Evolutionary conservation across 2,329 filamentous ascomycete genomes (phyloP).

Genomic region (Aphanoascus verrucosus): DNA sequence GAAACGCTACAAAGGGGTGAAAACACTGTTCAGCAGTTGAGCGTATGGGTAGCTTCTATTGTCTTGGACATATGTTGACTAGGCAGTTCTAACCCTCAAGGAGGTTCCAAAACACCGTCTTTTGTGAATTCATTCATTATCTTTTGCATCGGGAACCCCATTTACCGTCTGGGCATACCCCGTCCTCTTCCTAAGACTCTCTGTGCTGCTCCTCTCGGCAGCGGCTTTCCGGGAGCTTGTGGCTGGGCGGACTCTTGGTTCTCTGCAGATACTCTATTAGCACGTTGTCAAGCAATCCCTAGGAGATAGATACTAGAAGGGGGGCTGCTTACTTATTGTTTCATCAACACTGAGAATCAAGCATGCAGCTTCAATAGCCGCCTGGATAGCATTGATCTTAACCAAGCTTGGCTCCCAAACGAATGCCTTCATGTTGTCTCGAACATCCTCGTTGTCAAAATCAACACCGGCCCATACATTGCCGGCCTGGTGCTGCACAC

Average conservation of each 20-base stretch:
- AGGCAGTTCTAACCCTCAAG: not conserved
- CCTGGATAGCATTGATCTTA: constrained; percentile 95
- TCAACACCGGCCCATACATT: constrained; percentile 93
- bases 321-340: constrained; percentile 63
- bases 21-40: not conserved
- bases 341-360: constrained; percentile 94
- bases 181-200: constrained; percentile 73
- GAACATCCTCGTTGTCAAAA: constrained; percentile 80
- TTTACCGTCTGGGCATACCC: constrained; percentile 76
- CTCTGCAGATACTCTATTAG: constrained; percentile 32
- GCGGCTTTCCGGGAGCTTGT: constrained; percentile 63
- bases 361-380: constrained; percentile 88
- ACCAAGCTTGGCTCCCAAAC: constrained; percentile 96
- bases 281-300: not conserved
- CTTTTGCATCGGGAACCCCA: not conserved
- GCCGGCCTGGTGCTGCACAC: constrained; percentile 91
- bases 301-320: not conserved
- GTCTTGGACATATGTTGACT: not conserved
- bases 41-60: not conserved
- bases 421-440: constrained; percentile 89
- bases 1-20: no score
- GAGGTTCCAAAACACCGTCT: not conserved
- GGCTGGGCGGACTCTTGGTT: constrained; percentile 88
- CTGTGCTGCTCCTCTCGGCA: constrained; percentile 77
- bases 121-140: not conserved